Conservation (phyloP, 176 grass and related monocot genomes). For the Tillandsia fasciculata region DNA sequence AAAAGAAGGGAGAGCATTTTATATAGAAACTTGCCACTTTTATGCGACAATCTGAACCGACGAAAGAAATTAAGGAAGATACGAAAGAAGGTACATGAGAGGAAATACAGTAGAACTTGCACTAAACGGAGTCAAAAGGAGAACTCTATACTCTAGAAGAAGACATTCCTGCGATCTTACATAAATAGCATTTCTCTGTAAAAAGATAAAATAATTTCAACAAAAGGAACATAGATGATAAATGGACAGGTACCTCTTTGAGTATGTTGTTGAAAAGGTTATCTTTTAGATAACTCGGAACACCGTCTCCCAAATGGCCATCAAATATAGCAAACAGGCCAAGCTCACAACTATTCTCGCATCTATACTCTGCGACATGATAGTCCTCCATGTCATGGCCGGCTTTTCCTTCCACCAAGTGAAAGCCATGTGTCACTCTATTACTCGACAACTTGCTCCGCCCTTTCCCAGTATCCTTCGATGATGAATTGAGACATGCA, state of each 20-base stretch:
- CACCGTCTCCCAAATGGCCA: constrained; percentile 85
- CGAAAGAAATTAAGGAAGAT: too few relatives aligned
- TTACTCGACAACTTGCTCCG: constrained; percentile 85
- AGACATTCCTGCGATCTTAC: too few relatives aligned
- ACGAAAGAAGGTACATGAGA: too few relatives aligned
- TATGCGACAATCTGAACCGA: too few relatives aligned
- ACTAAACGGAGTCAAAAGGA: too few relatives aligned
- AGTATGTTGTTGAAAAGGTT: constrained; percentile 94
- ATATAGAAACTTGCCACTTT: background rate
- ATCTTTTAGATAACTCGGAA: constrained; percentile 76
- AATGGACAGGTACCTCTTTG: constrained; percentile 42
- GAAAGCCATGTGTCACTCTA: constrained; percentile 83
- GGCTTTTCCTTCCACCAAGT: constrained; percentile 95
- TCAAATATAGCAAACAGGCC: constrained; percentile 98
- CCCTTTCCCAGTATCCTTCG: constrained; percentile 73
- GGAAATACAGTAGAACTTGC: too few relatives aligned
- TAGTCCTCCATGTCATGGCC: constrained; percentile 99
- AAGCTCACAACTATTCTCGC: constrained; percentile 64
- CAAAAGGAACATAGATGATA: background rate
- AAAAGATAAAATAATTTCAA: background rate
- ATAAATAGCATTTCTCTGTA: background rate
- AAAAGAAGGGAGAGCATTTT: background rate
- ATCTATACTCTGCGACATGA: constrained; percentile 83
- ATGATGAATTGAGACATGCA: constrained; percentile 62
- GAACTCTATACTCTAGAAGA: too few relatives aligned